Conservation (phyloP, 192 early-diverging fungal species). For the Coemansia sp. region DNA sequence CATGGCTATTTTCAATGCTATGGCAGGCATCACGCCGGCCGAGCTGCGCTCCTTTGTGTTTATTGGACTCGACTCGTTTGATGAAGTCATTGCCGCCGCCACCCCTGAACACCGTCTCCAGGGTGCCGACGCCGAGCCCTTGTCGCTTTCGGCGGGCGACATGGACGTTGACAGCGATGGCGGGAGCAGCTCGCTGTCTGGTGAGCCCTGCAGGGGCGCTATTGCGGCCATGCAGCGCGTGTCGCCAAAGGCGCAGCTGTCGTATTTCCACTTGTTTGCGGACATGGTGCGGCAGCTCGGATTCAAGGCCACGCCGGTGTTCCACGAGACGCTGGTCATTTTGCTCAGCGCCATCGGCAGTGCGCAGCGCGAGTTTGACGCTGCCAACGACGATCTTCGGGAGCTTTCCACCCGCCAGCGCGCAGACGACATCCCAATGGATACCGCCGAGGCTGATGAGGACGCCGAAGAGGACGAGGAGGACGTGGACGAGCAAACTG, state of each 20-base stretch:
- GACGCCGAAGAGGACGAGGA: not conserved
- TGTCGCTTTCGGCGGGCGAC: slow-evolving; percentile 24
- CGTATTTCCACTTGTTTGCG: slow-evolving; percentile 72
- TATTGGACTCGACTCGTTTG: slow-evolving; percentile 80
- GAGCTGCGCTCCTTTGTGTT: slow-evolving; percentile 73
- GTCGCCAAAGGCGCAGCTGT: slow-evolving; percentile 60
- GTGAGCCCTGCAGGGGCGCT: not conserved
- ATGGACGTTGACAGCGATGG: slow-evolving; percentile 23
- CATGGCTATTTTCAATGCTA: slow-evolving; percentile 76
- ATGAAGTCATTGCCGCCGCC: slow-evolving; percentile 14
- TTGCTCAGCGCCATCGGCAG: slow-evolving; percentile 68
- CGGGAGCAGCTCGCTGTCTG: not conserved
- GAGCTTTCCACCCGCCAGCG: slow-evolving; percentile 4
- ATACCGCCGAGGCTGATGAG: slow-evolving; percentile 10
- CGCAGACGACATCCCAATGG: slow-evolving; percentile 2
- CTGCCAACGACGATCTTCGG: slow-evolving; percentile 32
- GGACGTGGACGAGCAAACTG: slow-evolving; percentile 7
- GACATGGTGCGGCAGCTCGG: slow-evolving; percentile 85
- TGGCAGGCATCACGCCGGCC: slow-evolving; percentile 59
- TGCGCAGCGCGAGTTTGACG: slow-evolving; percentile 58
- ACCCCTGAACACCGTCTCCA: slow-evolving; percentile 43
- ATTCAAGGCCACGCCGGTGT: slow-evolving; percentile 62
- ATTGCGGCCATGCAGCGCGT: slow-evolving; percentile 17
- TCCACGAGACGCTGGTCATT: slow-evolving; percentile 69
- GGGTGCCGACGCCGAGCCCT: slow-evolving; percentile 18